Evolutionary conservation across 2,329 filamentous ascomycete genomes (phyloP).

Genomic region (Cladorrhinum sp.): DNA sequence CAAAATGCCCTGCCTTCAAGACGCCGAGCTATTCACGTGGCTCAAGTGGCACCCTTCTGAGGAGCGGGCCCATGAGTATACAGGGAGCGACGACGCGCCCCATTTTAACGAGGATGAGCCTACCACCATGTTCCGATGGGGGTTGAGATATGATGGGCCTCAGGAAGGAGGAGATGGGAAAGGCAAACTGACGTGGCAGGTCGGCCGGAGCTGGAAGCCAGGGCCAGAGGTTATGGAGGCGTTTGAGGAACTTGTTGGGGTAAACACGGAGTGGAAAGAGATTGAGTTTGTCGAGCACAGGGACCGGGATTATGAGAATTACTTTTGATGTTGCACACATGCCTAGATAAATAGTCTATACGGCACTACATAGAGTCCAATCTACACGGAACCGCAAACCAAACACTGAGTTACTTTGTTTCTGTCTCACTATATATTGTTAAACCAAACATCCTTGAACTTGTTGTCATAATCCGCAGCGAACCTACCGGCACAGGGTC

Average conservation of each 20-base stretch:
- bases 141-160: slow-evolving; percentile 8
- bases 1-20: slow-evolving; percentile 12
- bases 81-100: slow-evolving; percentile 5
- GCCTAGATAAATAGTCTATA: too few relatives aligned
- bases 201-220: slow-evolving; percentile 9
- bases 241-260: slow-evolving; percentile 7
- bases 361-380: too few relatives aligned
- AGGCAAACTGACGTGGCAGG: slow-evolving; percentile 5
- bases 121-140: slow-evolving; percentile 7
- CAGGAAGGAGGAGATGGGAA: slow-evolving; percentile 6
- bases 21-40: slow-evolving; percentile 17
- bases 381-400: too few relatives aligned
- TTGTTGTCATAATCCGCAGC: too few relatives aligned
- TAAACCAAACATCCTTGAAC: too few relatives aligned
- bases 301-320: slow-evolving; percentile 4
- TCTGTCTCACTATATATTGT: too few relatives aligned
- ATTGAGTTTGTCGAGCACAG: slow-evolving; percentile 8
- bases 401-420: too few relatives aligned
- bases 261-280: slow-evolving; percentile 12
- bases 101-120: not conserved
- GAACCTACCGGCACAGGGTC: too few relatives aligned
- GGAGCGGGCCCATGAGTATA: slow-evolving; percentile 7
- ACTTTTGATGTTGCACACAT: too few relatives aligned
- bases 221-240: not conserved
- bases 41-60: slow-evolving; percentile 15